phyloP scores from a whole-genome alignment of 441 rosid genomes.

The Gossypium trilobum region DNA sequence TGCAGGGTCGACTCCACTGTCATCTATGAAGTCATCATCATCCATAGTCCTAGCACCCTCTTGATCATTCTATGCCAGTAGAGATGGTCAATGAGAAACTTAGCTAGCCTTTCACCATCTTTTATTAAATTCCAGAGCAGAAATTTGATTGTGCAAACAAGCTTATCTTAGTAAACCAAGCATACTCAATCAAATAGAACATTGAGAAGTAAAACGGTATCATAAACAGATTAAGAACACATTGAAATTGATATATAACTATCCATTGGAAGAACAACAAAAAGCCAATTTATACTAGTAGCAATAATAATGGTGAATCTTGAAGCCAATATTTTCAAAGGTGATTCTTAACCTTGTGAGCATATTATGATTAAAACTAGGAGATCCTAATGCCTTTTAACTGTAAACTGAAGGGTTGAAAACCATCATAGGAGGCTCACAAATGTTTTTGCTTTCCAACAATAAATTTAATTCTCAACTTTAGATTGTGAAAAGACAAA shows the following conservation, averaged over 20 bases:
- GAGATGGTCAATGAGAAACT: not conserved
- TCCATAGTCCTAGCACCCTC: conserved; percentile 82
- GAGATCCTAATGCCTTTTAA: not conserved
- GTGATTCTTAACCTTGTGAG: not conserved
- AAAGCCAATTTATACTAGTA: not conserved
- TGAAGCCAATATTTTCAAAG: not conserved
- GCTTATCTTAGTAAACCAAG: not conserved
- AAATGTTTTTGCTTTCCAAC: not conserved
- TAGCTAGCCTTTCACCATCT: not conserved
- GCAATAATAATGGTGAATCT: not conserved
- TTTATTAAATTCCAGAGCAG: not conserved
- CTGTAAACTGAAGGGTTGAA: not conserved
- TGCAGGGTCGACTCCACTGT: conserved; percentile 76
- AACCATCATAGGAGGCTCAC: not conserved
- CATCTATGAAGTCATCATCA: conserved; percentile 89
- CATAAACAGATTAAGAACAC: not conserved
- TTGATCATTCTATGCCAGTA: conserved; percentile 59
- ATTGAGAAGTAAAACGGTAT: not conserved
- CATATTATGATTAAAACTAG: not conserved
- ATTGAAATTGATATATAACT: not conserved
- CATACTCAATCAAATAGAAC: not conserved
- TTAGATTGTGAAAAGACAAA: not conserved
- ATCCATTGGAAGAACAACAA: not conserved
- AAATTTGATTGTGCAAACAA: not conserved
- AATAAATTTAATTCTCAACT: not conserved